These are phyloP conservation scores for Solanum gandarillasii DNA, from an alignment of 257 asterid species.

Conservation along the genomic window DNA sequence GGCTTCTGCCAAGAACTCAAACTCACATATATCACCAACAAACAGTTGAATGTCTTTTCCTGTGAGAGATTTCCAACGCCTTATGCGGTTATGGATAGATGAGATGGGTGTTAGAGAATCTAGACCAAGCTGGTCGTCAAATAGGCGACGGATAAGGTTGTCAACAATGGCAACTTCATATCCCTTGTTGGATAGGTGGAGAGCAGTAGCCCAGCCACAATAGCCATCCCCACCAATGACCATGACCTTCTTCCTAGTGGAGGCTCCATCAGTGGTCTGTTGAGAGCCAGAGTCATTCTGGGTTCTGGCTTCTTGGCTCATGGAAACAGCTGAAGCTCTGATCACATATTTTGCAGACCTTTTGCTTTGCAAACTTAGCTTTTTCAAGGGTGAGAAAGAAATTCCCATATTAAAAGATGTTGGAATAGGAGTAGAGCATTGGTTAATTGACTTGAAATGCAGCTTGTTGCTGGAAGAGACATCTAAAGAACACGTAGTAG, in stretches of 20 bases:
- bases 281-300: slow-evolving; percentile 27
- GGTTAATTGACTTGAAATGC: slow-evolving; percentile 14
- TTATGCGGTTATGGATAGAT: slow-evolving; percentile 69
- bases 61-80: slow-evolving; percentile 78
- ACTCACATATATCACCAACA: slow-evolving; percentile 81
- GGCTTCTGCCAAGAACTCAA: slow-evolving; percentile 76
- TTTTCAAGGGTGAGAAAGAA: slow-evolving; percentile 14
- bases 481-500: slow-evolving; percentile 44
- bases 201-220: slow-evolving; percentile 81
- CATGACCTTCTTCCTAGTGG: slow-evolving; percentile 59
- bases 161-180: slow-evolving; percentile 81
- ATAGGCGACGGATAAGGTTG: slow-evolving; percentile 74
- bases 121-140: slow-evolving; percentile 88
- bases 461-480: slow-evolving; percentile 26
- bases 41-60: slow-evolving; percentile 62
- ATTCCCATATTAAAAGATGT: slow-evolving; percentile 17
- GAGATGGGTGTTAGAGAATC: slow-evolving; percentile 88
- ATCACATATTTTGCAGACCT: slow-evolving; percentile 15
- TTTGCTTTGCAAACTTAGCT: slow-evolving; percentile 1
- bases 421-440: slow-evolving; percentile 17
- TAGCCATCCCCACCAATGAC: slow-evolving; percentile 97
- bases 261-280: slow-evolving; percentile 17
- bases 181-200: slow-evolving; percentile 54
- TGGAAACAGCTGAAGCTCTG: slow-evolving; percentile 42
- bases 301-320: slow-evolving; percentile 37